phyloP scores from a whole-genome alignment of 176 grass and related monocot genomes.

The Triticum turgidum region DNA sequence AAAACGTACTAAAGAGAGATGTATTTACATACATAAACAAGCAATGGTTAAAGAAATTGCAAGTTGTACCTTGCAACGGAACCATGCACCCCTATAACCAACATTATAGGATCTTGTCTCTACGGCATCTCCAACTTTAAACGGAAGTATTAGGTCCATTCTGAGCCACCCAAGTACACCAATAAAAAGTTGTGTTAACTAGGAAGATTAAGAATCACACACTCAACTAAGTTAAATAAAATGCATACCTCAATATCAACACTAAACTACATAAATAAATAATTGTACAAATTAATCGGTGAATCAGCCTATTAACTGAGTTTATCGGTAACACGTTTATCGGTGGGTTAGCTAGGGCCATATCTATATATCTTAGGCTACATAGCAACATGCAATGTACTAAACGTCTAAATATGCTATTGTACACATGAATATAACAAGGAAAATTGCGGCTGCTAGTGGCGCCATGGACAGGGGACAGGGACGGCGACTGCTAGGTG shows the following conservation, averaged over 20 bases:
- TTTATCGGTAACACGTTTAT: no score
- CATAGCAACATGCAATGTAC: no score
- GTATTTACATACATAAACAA: background rate
- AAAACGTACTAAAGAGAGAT: background rate
- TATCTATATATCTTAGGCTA: no score
- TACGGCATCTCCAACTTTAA: conserved; percentile 39
- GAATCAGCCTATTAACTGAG: no score
- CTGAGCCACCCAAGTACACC: conserved; percentile 6
- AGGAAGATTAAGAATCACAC: background rate
- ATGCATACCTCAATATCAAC: background rate
- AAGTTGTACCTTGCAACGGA: conserved; percentile 55
- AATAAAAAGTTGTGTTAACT: background rate
- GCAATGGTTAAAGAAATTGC: background rate
- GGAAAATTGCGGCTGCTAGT: no score
- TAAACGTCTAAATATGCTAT: no score
- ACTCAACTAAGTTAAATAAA: background rate
- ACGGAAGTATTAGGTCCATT: conserved; percentile 49
- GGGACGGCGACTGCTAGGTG: no score
- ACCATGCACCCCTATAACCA: conserved; percentile 66
- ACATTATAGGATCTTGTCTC: conserved; percentile 44
- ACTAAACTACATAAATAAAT: background rate
- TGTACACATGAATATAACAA: no score
- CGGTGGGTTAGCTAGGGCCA: no score
- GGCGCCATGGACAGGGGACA: no score
- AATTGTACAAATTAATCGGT: background rate